Evolutionary conservation across 331 rosid species (phyloP).

Genomic region (Phaseolus coccineus): DNA sequence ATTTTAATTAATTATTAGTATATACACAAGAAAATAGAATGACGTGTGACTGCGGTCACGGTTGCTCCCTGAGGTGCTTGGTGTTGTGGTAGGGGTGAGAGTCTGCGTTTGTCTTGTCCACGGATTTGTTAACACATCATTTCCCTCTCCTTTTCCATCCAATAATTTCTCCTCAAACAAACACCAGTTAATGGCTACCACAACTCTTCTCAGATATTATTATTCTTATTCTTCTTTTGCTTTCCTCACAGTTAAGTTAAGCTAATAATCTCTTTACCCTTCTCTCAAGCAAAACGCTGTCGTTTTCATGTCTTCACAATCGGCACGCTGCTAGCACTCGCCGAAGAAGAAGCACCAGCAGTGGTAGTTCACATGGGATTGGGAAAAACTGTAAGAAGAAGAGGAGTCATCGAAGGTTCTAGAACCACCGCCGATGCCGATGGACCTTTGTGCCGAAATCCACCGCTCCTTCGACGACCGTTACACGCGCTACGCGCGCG

Average conservation of each 20-base stretch:
- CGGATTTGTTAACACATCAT: not conserved
- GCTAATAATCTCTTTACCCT: no score
- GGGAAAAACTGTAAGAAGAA: slow-evolving; percentile 33
- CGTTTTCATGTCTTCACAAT: not conserved
- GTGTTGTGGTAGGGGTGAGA: slow-evolving; percentile 14
- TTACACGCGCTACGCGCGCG: slow-evolving; percentile 66
- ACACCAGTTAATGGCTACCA: not conserved
- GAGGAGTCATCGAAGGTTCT: not conserved
- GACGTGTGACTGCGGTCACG: slow-evolving; percentile 34
- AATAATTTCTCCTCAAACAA: not conserved
- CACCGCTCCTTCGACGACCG: slow-evolving; percentile 58
- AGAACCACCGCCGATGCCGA: not conserved
- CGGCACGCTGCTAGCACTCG: not conserved
- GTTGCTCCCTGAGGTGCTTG: not conserved
- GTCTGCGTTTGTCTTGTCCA: not conserved
- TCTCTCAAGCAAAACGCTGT: not conserved
- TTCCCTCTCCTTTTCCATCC: not conserved
- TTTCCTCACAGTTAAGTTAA: no score
- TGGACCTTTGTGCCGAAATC: slow-evolving; percentile 44
- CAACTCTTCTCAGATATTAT: not conserved
- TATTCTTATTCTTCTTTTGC: not conserved
- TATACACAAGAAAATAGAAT: not conserved
- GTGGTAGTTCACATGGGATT: slow-evolving; percentile 34
- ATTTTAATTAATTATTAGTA: not conserved
- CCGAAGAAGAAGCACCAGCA: not conserved